Conservation (phyloP, 1,139 yeast species). For the Debaryomyces singareniensis region DNA sequence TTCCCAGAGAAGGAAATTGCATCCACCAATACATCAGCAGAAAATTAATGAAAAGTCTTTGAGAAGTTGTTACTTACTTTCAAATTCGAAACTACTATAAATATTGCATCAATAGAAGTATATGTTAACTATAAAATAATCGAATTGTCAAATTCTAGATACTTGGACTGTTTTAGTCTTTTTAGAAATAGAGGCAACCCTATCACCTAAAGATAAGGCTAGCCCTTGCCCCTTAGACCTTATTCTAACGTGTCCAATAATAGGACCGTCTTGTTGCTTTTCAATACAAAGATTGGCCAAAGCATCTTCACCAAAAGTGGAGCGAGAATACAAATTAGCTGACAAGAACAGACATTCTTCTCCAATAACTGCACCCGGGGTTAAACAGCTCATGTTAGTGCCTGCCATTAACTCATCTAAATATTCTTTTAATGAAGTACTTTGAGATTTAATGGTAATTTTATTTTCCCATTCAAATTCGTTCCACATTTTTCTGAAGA, state of each 20-base stretch:
- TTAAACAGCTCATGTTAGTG: conserved; percentile 91
- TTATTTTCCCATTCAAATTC: conserved; percentile 99
- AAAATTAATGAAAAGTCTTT: too few relatives aligned
- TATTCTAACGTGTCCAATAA: conserved; percentile 92
- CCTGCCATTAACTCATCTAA: conserved; percentile 71
- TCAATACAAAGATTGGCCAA: conserved; percentile 94
- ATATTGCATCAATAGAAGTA: too few relatives aligned
- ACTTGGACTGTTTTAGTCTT: conserved; percentile 30
- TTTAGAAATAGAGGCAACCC: conserved; percentile 74
- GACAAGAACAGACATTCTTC: conserved; percentile 89
- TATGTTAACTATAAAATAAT: too few relatives aligned
- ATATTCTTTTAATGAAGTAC: conserved; percentile 68
- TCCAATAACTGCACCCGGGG: conserved; percentile 83
- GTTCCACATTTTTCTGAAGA: conserved; percentile 97
- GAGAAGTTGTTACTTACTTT: too few relatives aligned
- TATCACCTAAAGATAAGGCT: conserved; percentile 91
- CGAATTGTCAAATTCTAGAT: conserved; percentile 17
- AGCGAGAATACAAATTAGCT: conserved; percentile 88
- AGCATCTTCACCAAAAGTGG: conserved; percentile 97
- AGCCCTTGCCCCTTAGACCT: conserved; percentile 98
- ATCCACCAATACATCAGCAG: too few relatives aligned
- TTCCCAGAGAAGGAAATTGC: too few relatives aligned
- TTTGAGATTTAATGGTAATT: conserved; percentile 75
- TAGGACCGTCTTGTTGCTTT: conserved; percentile 65
- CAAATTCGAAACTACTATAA: too few relatives aligned